Evolutionary conservation across 2,329 filamentous ascomycete genomes (phyloP).

Genomic region (Dactylellina cionopaga): DNA sequence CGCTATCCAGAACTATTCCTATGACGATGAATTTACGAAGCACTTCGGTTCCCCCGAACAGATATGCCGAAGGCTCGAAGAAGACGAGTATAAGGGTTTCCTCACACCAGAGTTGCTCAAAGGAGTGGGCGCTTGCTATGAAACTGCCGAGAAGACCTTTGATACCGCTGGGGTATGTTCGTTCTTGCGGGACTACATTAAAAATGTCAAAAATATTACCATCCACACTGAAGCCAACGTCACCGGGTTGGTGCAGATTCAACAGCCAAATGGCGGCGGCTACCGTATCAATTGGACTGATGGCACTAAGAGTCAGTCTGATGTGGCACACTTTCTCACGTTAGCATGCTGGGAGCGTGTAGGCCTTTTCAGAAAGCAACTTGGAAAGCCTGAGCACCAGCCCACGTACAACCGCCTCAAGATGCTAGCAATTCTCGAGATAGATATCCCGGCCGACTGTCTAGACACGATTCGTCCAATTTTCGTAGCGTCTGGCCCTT

Average conservation of each 20-base stretch:
- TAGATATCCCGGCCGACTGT: slow-evolving; percentile 3
- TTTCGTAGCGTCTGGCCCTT: slow-evolving; percentile 30
- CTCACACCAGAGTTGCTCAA: not conserved
- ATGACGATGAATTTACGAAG: slow-evolving; percentile 27
- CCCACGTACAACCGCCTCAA: slow-evolving; percentile 34
- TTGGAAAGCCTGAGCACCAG: slow-evolving; percentile 13
- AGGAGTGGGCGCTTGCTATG: slow-evolving; percentile 20
- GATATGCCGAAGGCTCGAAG: slow-evolving; percentile 23
- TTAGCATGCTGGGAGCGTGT: slow-evolving; percentile 37
- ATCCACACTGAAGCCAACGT: slow-evolving; percentile 26
- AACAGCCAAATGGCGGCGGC: not conserved
- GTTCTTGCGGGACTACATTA: slow-evolving; percentile 25
- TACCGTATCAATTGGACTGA: slow-evolving; percentile 23
- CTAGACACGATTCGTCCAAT: slow-evolving; percentile 16
- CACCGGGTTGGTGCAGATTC: slow-evolving; percentile 8
- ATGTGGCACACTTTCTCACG: slow-evolving; percentile 9
- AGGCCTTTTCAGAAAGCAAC: slow-evolving; percentile 16
- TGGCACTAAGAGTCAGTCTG: not conserved
- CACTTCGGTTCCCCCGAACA: slow-evolving; percentile 23
- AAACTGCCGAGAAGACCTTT: slow-evolving; percentile 33
- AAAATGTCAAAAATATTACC: slow-evolving; percentile 25
- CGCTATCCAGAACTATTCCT: slow-evolving; percentile 21
- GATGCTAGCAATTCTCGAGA: slow-evolving; percentile 32
- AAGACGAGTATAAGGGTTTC: slow-evolving; percentile 19
- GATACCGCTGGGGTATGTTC: slow-evolving; percentile 27